phyloP scores from a whole-genome alignment of 164 flowering plant species.

The Litsea cubeba region DNA sequence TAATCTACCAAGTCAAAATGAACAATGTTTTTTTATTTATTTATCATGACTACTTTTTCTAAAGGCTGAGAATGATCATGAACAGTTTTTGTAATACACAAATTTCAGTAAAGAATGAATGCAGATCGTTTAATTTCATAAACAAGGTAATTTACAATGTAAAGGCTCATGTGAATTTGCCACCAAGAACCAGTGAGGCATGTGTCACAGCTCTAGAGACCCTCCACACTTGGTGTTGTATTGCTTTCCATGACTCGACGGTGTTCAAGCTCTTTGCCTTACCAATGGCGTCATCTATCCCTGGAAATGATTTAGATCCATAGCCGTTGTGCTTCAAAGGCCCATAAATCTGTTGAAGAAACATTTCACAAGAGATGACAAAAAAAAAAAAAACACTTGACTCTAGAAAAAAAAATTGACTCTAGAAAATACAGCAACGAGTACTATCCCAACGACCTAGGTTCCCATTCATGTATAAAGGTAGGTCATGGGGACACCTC shows the following conservation, averaged over 20 bases:
- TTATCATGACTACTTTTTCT: too few species aligned
- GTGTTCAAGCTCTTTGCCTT: constrained; percentile 43
- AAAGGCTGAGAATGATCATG: too few species aligned
- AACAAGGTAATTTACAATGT: not conserved
- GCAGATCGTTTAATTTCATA: not conserved
- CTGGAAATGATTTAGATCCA: constrained; percentile 67
- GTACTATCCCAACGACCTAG: too few species aligned
- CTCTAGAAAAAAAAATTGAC: too few species aligned
- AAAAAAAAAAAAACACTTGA: not conserved
- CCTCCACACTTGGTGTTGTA: constrained; percentile 74
- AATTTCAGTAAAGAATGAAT: too few species aligned
- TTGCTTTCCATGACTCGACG: constrained; percentile 41
- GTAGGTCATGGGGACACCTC: too few species aligned
- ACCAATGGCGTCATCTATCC: constrained; percentile 54
- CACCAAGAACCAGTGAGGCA: constrained; percentile 52
- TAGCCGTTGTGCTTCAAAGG: constrained; percentile 56
- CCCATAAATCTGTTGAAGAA: constrained; percentile 50
- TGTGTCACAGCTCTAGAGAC: constrained; percentile 62
- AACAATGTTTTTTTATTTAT: too few species aligned
- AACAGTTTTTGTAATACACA: not conserved
- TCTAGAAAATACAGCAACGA: too few species aligned
- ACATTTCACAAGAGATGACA: not conserved
- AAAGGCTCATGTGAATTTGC: constrained; percentile 40
- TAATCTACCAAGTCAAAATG: not conserved
- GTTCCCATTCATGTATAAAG: too few species aligned